Evolutionary conservation across 2,329 filamentous ascomycete species (phyloP).

Genomic region (Fusarium domesticum): DNA sequence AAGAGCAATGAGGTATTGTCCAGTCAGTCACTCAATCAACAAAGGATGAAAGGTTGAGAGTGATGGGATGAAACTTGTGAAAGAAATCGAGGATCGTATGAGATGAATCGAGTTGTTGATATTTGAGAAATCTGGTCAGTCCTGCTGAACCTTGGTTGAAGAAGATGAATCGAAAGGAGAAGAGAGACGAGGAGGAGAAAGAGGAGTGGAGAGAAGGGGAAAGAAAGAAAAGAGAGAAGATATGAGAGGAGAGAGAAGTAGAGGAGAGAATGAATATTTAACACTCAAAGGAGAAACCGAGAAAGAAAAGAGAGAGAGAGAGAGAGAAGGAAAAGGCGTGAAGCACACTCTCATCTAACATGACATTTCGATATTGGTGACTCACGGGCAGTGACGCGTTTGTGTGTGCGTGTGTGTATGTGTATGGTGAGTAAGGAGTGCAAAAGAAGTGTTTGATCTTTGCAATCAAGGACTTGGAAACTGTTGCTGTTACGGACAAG

Average conservation of each 20-base stretch:
- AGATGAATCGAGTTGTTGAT: slow-evolving; percentile 9
- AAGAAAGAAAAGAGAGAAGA: slow-evolving; percentile 3
- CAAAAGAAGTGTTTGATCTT: not conserved
- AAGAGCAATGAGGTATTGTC: slow-evolving; percentile 5
- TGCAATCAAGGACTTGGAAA: no score
- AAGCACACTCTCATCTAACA: slow-evolving; percentile 14
- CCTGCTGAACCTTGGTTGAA: slow-evolving; percentile 26
- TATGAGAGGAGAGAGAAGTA: not conserved
- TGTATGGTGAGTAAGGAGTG: not conserved
- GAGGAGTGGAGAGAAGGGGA: not conserved
- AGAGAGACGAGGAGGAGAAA: not conserved
- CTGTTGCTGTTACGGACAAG: slow-evolving; percentile 10
- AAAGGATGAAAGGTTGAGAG: not conserved
- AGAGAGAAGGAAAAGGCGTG: not conserved
- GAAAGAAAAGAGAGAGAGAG: not conserved
- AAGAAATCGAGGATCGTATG: slow-evolving; percentile 6
- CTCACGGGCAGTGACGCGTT: slow-evolving; percentile 25
- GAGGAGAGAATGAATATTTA: slow-evolving; percentile 3
- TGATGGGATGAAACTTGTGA: not conserved
- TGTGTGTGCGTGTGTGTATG: slow-evolving; percentile 9
- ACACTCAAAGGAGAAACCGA: not conserved
- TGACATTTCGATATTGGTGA: slow-evolving; percentile 27
- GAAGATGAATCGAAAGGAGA: slow-evolving; percentile 1
- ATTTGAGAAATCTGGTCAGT: slow-evolving; percentile 21
- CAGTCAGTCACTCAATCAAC: slow-evolving; percentile 1